These are phyloP conservation scores for Cystobasidium ongulense DNA, from an alignment of 768 basidiomycete species.

Conservation along the genomic window DNA sequence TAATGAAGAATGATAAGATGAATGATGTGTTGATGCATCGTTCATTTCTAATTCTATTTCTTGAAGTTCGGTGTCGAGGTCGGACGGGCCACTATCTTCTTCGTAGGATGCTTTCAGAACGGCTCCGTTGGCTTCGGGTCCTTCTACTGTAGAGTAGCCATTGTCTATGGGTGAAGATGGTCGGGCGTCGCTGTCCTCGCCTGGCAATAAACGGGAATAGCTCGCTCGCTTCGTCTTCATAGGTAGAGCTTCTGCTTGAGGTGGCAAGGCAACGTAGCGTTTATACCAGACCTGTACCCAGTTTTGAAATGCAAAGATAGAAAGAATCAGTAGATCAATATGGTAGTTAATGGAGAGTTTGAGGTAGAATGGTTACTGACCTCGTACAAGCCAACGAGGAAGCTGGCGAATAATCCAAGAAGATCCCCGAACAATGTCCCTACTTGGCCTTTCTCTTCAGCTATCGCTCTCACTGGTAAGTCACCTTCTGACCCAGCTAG, in stretches of 20 bases:
- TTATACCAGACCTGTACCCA: conserved; percentile 39
- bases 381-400: conserved; percentile 38
- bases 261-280: conserved; percentile 33
- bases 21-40: background rate
- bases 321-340: no score
- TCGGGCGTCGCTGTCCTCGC: background rate
- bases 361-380: conserved; percentile 11
- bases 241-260: background rate
- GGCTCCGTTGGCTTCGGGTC: conserved; percentile 32
- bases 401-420: conserved; percentile 32
- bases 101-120: conserved; percentile 1
- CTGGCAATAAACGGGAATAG: conserved; percentile 13
- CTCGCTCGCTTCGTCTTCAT: background rate
- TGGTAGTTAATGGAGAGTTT: no score
- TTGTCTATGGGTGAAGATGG: conserved; percentile 18
- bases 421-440: conserved; percentile 37
- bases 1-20: conserved; percentile 53
- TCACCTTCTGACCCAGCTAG: conserved; percentile 26
- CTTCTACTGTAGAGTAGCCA: conserved; percentile 8
- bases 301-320: background rate
- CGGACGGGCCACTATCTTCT: background rate
- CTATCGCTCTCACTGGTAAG: conserved; percentile 43
- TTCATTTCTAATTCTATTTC: conserved; percentile 5
- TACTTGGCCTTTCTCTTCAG: conserved; percentile 30
- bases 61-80: background rate